Conservation (phyloP, 371 early-diverging fungal genomes). For the Saksenaea vasiformis region DNA sequence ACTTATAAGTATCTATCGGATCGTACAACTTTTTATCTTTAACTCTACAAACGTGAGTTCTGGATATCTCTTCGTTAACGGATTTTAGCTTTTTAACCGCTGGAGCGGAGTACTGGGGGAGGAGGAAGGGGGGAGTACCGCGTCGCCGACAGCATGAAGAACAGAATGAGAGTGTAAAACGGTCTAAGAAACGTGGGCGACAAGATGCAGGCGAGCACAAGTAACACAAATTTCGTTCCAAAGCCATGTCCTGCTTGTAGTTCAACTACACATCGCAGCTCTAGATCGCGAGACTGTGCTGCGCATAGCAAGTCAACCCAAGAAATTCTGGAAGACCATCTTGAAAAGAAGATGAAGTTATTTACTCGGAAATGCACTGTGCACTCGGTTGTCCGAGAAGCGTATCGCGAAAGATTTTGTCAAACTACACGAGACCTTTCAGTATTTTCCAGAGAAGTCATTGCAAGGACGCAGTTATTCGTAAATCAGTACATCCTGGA, state of each 20-base stretch:
- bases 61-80: too few species aligned
- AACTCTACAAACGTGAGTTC: too few species aligned
- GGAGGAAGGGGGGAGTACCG: too few species aligned
- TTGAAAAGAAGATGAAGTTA: not conserved
- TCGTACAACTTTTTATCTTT: too few species aligned
- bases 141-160: too few species aligned
- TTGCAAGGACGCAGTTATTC: not conserved
- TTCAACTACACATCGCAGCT: not conserved
- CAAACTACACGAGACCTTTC: constrained; percentile 2
- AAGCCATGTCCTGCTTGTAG: constrained; percentile 2
- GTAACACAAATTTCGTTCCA: constrained; percentile 1
- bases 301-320: constrained; percentile 7
- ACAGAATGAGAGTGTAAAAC: too few species aligned
- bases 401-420: not conserved
- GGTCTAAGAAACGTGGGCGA: too few species aligned
- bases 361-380: not conserved
- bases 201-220: too few species aligned
- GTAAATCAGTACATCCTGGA: not conserved
- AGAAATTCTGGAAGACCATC: not conserved
- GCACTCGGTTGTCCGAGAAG: not conserved
- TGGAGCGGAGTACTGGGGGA: too few species aligned
- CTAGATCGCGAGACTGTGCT: constrained; percentile 3
- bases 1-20: too few species aligned
- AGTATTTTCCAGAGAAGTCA: constrained; percentile 4
- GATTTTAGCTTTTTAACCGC: too few species aligned